Base-by-base conservation (phyloP, 1,139 yeast genomes). In the Yamadazyma jaroonii region DNA sequence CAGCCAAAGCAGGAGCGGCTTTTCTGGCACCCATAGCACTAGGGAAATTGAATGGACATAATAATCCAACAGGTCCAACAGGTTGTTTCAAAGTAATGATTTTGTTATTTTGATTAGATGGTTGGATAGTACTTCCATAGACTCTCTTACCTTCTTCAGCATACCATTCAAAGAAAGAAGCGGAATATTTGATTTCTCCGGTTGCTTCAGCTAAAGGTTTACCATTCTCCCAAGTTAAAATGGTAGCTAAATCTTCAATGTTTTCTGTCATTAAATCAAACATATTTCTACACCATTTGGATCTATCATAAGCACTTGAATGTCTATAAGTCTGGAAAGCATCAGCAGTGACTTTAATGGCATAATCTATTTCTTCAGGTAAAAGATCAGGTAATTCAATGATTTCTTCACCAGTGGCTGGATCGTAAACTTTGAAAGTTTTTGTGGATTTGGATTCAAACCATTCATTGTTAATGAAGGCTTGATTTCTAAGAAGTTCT, bases 381-480 rank as follows among this genome's bases (percentile, higher is more conserved):
- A 81, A 72, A 43, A 74, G 77, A 43, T 81, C 82, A 9, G 82
- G 75, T 27, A 78, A 72, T 34, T 68, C 69, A 14, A 77, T 77
- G 41, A 88, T 74, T 21, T 64, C 62, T 40, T 75, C 72, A 25
- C 69, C 76, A 32, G 82, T 79, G 1, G 94, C 94, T 3, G 96
- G 96, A 57, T 88, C 89, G 27, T 61, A 59, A 17, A 87, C 95
- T 26, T 74, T 67, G 58, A 85, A 87, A 12, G 77, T 69, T 39
- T 73, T 73, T 20, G 71, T 61, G 13, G 80, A 66, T 32, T 66
- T 62, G 17, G 79, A 69, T 14, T 61, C 54, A 34, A 74, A 59
- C 89, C 95, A 88, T 51, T 79, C 63, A 35, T 96, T 96, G 49
- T 84, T 77, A 57, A 87, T 68, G 49, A 66, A 79, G 13, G 87